These are phyloP conservation scores for Cryptosporidium parvum DNA, from an alignment of 169 alveolate species.

Conservation along the genomic window DNA sequence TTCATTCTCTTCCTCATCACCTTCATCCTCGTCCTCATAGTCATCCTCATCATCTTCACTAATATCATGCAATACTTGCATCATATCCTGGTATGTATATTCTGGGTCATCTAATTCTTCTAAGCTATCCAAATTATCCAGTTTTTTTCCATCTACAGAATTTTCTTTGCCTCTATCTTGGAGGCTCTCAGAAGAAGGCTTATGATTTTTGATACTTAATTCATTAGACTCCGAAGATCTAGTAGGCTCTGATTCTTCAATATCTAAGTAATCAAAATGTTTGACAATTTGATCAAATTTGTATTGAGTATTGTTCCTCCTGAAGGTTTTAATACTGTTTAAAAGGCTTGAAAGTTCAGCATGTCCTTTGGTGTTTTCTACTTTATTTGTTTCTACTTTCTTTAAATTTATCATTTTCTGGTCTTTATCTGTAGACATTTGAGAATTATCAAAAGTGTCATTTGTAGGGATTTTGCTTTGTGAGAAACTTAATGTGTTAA, in stretches of 20 bases:
- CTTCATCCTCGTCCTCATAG: neutral
- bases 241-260: slow-evolving; percentile 8
- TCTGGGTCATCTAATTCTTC: neutral
- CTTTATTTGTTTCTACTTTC: neutral
- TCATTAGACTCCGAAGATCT: neutral
- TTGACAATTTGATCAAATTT: slow-evolving; percentile 12
- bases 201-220: neutral
- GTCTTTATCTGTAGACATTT: too few species aligned
- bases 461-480: neutral
- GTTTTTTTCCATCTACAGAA: neutral
- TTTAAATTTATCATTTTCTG: neutral
- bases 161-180: neutral
- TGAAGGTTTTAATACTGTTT: neutral
- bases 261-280: slow-evolving; percentile 51
- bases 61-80: slow-evolving; percentile 6
- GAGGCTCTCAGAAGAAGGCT: neutral
- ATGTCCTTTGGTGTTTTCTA: neutral
- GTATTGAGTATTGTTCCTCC: neutral
- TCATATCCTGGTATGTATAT: slow-evolving; percentile 18
- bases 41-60: neutral
- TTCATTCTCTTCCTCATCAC: slow-evolving; percentile 24
- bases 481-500: neutral
- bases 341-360: slow-evolving; percentile 14
- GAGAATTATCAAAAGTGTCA: neutral
- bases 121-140: neutral